phyloP scores from a whole-genome alignment of 345 rosid species.

The Lumnitzera racemosa region DNA sequence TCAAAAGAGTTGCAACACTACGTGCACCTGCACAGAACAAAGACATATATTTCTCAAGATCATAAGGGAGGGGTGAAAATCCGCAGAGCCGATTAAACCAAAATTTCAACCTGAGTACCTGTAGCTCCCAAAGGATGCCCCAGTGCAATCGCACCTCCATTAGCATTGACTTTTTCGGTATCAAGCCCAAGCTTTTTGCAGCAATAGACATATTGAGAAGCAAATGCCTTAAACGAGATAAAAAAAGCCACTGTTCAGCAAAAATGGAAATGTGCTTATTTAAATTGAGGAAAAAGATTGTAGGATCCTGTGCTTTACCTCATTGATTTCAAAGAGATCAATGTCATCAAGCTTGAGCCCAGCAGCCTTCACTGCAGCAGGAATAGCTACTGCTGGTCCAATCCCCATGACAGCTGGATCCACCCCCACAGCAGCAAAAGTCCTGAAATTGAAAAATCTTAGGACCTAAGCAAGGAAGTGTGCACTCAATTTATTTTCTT shows the following conservation, averaged over 20 bases:
- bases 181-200: conserved; percentile 72
- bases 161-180: conserved; percentile 71
- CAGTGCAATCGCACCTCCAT: conserved; percentile 93
- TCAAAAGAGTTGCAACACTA: conserved; percentile 73
- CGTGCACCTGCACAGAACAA: conserved; percentile 56
- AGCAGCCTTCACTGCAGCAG: conserved; percentile 79
- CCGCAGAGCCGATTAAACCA: neutral
- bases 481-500: neutral
- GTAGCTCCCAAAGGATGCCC: conserved; percentile 98
- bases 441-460: conserved; percentile 38
- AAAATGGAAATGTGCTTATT: neutral
- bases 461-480: neutral
- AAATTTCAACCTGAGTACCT: conserved; percentile 27
- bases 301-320: conserved; percentile 30
- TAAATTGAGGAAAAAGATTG: neutral
- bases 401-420: conserved; percentile 95
- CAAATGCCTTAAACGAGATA: conserved; percentile 66
- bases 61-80: no score
- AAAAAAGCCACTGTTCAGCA: neutral
- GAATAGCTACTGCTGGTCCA: conserved; percentile 92
- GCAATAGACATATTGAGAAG: conserved; percentile 83
- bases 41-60: neutral
- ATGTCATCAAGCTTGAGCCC: conserved; percentile 64
- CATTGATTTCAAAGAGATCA: conserved; percentile 84
- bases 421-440: conserved; percentile 92